Conservation (phyloP, 2,329 filamentous ascomycete genomes). For the Exophiala xenobiotica region DNA sequence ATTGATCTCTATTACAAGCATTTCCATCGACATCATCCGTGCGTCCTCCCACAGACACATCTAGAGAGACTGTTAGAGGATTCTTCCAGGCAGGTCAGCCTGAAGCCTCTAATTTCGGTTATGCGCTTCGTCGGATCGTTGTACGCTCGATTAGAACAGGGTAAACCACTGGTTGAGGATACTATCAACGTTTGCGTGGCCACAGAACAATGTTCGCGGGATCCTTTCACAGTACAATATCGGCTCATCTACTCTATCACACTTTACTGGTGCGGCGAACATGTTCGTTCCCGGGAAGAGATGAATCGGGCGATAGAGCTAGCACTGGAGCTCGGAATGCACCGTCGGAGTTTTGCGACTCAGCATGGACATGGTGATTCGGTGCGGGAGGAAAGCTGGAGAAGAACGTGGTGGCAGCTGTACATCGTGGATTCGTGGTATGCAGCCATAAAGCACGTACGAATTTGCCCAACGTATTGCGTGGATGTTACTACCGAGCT, state of each 20-base stretch:
- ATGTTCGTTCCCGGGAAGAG: conserved; percentile 65
- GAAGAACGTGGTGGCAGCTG: conserved; percentile 40
- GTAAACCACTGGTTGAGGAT: neutral
- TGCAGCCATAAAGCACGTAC: conserved; percentile 8
- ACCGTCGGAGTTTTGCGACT: conserved; percentile 33
- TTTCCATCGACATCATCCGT: conserved; percentile 36
- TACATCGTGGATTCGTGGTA: conserved; percentile 20
- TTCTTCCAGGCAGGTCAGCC: conserved; percentile 12
- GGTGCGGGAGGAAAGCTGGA: conserved; percentile 34
- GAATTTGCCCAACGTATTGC: conserved; percentile 7
- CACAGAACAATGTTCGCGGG: neutral
- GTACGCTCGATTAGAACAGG: neutral
- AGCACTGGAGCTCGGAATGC: conserved; percentile 32
- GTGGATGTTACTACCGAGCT: conserved; percentile 31
- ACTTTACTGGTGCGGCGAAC: conserved; percentile 73
- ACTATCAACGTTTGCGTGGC: neutral
- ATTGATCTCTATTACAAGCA: conserved; percentile 34
- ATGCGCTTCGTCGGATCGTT: conserved; percentile 35
- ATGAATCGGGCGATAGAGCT: conserved; percentile 29
- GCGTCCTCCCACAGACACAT: conserved; percentile 30
- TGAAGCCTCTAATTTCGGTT: conserved; percentile 31
- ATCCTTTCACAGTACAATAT: conserved; percentile 65
- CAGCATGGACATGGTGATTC: conserved; percentile 57
- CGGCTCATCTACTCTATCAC: conserved; percentile 74
- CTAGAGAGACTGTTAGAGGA: conserved; percentile 19